Conservation (phyloP, 2,329 filamentous ascomycete species). For the Hypoxylon sp. region DNA sequence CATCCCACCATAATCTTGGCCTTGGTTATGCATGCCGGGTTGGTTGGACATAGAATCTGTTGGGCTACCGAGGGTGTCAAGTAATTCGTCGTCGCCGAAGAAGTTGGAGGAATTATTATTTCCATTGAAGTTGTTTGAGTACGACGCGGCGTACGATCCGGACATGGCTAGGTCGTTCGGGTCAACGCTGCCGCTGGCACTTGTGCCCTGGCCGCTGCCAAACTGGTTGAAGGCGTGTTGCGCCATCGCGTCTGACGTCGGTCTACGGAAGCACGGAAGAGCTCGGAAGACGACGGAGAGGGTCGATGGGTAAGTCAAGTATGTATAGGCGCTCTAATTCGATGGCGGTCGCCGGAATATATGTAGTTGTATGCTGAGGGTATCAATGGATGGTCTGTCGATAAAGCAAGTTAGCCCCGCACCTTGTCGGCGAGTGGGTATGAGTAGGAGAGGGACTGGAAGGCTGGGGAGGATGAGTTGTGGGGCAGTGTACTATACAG, state of each 20-base stretch:
- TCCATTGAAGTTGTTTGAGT: slow-evolving; percentile 70
- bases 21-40: slow-evolving; percentile 63
- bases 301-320: slow-evolving; percentile 10
- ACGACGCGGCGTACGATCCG: slow-evolving; percentile 70
- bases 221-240: slow-evolving; percentile 69
- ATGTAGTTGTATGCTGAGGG: slow-evolving; percentile 28
- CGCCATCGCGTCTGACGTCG: slow-evolving; percentile 58
- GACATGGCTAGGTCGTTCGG: slow-evolving; percentile 85
- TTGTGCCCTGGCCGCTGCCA: slow-evolving; percentile 64
- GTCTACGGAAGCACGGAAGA: slow-evolving; percentile 20
- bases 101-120: slow-evolving; percentile 74
- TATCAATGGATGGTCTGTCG: slow-evolving; percentile 40
- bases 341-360: slow-evolving; percentile 22
- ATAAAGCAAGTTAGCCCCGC: slow-evolving; percentile 48
- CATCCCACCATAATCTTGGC: slow-evolving; percentile 68
- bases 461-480: slow-evolving; percentile 23
- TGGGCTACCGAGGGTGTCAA: slow-evolving; percentile 75
- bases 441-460: slow-evolving; percentile 19
- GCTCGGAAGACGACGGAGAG: not conserved
- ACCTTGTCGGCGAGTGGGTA: slow-evolving; percentile 33
- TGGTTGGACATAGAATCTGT: slow-evolving; percentile 60
- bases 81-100: slow-evolving; percentile 89
- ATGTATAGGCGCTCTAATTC: slow-evolving; percentile 15
- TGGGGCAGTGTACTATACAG: slow-evolving; percentile 26
- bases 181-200: slow-evolving; percentile 74